Evolutionary conservation across 805 yeast genomes (phyloP), one percentile per base, ranked within the genome.

Genomic region (Candida vartiovaarae): DNA sequence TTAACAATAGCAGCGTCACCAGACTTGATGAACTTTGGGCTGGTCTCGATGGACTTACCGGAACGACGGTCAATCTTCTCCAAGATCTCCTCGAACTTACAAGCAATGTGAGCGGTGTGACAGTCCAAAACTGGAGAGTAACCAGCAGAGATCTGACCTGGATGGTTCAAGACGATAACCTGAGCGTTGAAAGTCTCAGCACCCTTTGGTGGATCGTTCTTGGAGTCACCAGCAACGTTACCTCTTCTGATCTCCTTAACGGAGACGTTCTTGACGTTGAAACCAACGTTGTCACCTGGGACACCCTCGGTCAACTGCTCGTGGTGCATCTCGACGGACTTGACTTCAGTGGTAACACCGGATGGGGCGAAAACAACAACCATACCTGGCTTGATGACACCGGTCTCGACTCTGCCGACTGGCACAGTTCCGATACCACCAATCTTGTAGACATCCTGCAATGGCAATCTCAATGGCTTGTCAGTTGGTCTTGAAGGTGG

Each of bases 361-460:
- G 88, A 84, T 74, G 93, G 93, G 73, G 93, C 93, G 65, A 83
- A 83, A 67, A 86, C 78, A 58, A 83, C 91, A 70, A 84, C 79
- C 91, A 83, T 83, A 81, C 91, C 93, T 70, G 91, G 81, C 82
- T 83, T 84, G 78, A 84, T 84, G 62, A 81, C 74, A 84, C 93
- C 93, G 75, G 93, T 84, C 80, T 84, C 93, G 68, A 84, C 91
- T 79, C 93, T 83, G 69, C 93, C 93, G 80, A 84, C 93, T 75
- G 93, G 93, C 77, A 84, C 93, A 70, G 93, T 84, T 63, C 93
- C 91, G 67, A 84, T 84, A 84, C 91, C 93, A 77, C 91, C 91
- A 66, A 84, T 84, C 87, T 84, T 84, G 89, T 84, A 84, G 63
- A 84, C 93, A 79, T 84, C 93, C 77, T 84, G 93, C 69, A 84